These are phyloP conservation scores for Aspergillus panamensis DNA, from an alignment of 495 filamentous ascomycete species.

Conservation along the genomic window DNA sequence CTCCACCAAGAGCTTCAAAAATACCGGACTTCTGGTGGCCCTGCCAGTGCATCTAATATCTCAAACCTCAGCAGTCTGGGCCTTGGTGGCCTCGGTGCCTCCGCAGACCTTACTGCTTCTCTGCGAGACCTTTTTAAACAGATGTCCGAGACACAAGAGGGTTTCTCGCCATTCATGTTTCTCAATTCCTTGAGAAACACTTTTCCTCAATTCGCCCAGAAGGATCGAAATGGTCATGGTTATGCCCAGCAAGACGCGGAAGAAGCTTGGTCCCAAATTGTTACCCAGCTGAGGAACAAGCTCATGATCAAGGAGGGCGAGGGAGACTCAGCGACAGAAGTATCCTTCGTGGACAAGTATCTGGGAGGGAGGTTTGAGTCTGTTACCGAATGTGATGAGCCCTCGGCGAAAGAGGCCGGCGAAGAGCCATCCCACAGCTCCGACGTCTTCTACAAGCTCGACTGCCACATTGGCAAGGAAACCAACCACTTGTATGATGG, in stretches of 20 bases:
- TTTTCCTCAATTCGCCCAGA: constrained; percentile 94
- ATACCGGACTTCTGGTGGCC: constrained; percentile 52
- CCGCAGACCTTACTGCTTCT: constrained; percentile 72
- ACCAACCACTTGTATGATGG: constrained; percentile 91
- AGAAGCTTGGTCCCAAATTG: constrained; percentile 95
- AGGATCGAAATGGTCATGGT: constrained; percentile 71
- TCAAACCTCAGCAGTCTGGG: constrained; percentile 56
- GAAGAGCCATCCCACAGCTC: constrained; percentile 63
- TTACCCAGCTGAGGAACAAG: constrained; percentile 79
- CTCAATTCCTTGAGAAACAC: constrained; percentile 72
- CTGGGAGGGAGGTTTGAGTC: constrained; percentile 77
- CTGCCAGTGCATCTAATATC: constrained; percentile 35
- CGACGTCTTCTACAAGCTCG: constrained; percentile 85
- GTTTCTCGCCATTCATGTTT: constrained; percentile 82
- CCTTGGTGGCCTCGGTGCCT: constrained; percentile 55
- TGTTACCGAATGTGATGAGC: constrained; percentile 77
- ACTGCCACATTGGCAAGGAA: constrained; percentile 83
- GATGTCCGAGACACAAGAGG: constrained; percentile 89
- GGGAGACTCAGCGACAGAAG: constrained; percentile 40
- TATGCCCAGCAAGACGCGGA: constrained; percentile 97
- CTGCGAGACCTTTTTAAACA: constrained; percentile 86
- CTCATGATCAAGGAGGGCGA: constrained; percentile 61
- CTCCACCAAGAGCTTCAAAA: constrained; percentile 73
- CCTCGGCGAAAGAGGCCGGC: constrained; percentile 67
- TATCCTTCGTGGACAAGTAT: constrained; percentile 86